Base-by-base conservation (phyloP, 768 basidiomycete species). In the Strobilomyces dryophilus region DNA sequence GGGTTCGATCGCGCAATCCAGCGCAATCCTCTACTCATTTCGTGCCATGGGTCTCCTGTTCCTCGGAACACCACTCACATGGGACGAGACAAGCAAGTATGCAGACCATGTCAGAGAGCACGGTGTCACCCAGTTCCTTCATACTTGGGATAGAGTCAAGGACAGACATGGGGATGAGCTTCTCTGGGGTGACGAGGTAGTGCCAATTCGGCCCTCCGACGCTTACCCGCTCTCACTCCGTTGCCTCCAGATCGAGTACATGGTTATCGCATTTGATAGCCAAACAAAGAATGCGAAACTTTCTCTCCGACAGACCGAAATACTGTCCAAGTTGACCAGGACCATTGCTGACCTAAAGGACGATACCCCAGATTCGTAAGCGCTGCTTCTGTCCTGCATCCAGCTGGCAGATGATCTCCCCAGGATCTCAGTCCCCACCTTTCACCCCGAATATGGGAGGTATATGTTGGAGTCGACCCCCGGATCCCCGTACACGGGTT, bases 381-480 rank as follows among this genome's bases (percentile, higher is more conserved):
- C 72, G 21, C 21, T 26, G 18, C 49, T 52, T 27, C 40, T 34
- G 44, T 52, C 9, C 36, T 34, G 4, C 40, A 20, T 46, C 20
- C 24, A 29, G 21, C 40, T 45, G 27, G 31, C 11, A 14, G 12
- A 44, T 37, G 46, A 58, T 49, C 32, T 42, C 43, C 55, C 35
- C 54, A 92, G 88, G 35, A 74, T 84, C 41, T 76, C 84, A 3
- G 81, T 92, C 24, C 97, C 97, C 2, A 89, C 86, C 12, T 98
- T 95, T 65, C 97, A 98, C 66, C 95, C 95, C 17, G 97, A 99
- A 71, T 99, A 98, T 74, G 97, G 97, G 37, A 82, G 95, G 36
- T 98, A 91, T 74, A 99, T 99, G 97, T 79, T 99, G 48, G 97
- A 99, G 69, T 93, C 93, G 3, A 99, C 95, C 1, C 97, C 97